phyloP scores from a whole-genome alignment of 805 yeast genomes.

The Candida michaelii region DNA sequence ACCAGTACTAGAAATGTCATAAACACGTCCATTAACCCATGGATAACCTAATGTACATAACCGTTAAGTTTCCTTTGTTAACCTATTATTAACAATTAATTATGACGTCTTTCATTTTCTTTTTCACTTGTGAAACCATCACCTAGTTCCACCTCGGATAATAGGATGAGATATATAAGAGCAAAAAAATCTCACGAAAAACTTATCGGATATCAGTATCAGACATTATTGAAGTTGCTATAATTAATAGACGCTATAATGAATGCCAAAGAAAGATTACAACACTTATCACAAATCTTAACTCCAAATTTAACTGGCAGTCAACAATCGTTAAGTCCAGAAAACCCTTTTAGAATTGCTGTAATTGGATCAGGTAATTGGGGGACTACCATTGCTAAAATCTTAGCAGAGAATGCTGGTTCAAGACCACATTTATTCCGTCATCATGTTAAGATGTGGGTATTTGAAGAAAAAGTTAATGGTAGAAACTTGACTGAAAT shows the following conservation, averaged over 20 bases:
- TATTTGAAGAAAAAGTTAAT: conserved; percentile 40
- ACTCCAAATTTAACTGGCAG: conserved; percentile 18
- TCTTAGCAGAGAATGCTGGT: conserved; percentile 43
- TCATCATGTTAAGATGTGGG: conserved; percentile 46
- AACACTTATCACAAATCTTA: conserved; percentile 29
- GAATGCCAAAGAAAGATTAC: conserved; percentile 22
- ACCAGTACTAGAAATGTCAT: no score
- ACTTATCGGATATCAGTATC: background rate
- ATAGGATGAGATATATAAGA: background rate
- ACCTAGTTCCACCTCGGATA: conserved; percentile 4
- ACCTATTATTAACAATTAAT: no score
- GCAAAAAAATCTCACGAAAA: conserved; percentile 1
- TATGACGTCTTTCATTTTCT: conserved; percentile 1
- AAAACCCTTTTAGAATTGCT: conserved; percentile 33
- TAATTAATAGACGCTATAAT: background rate
- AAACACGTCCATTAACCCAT: no score
- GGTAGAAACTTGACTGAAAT: conserved; percentile 44
- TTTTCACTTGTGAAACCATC: conserved; percentile 5
- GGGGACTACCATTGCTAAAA: conserved; percentile 49
- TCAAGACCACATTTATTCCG: conserved; percentile 39
- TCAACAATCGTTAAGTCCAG: conserved; percentile 19
- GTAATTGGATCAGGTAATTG: conserved; percentile 49
- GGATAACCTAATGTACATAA: no score
- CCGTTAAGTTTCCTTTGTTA: no score
- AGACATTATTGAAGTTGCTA: background rate